These are phyloP conservation scores for Dactylonectria macrodidyma DNA, from an alignment of 2,329 filamentous ascomycete genomes.

Conservation along the genomic window DNA sequence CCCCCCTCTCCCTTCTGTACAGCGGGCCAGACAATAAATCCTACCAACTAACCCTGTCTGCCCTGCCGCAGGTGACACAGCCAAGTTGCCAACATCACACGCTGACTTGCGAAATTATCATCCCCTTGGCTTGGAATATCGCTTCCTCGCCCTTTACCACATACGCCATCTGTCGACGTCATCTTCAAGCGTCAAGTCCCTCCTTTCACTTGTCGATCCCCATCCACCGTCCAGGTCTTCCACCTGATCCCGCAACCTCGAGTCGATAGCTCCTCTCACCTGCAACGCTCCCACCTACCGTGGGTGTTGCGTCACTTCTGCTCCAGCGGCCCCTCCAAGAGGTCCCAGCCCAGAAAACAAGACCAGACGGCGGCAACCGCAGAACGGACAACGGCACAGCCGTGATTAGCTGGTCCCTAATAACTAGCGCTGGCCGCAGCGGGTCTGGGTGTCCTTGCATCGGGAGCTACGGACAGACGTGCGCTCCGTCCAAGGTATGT, in stretches of 20 bases:
- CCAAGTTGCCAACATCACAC: slow-evolving; percentile 20
- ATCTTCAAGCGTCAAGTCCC: slow-evolving; percentile 4
- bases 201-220: background rate
- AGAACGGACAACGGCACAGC: slow-evolving; percentile 47
- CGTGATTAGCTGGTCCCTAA: slow-evolving; percentile 45
- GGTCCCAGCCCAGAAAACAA: slow-evolving; percentile 34
- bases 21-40: slow-evolving; percentile 20
- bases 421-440: slow-evolving; percentile 43
- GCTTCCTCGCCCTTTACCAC: background rate
- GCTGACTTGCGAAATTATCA: slow-evolving; percentile 3
- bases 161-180: background rate
- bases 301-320: slow-evolving; percentile 35
- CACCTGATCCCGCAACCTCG: background rate
- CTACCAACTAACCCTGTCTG: slow-evolving; percentile 18
- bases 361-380: slow-evolving; percentile 43
- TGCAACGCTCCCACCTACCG: slow-evolving; percentile 15
- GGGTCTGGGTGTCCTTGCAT: slow-evolving; percentile 45
- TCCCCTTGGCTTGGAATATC: slow-evolving; percentile 17
- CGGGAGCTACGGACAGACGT: slow-evolving; percentile 46
- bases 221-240: background rate
- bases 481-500: slow-evolving; percentile 36
- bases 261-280: slow-evolving; percentile 13
- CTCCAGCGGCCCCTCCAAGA: slow-evolving; percentile 29
- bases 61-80: slow-evolving; percentile 17
- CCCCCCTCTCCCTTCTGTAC: slow-evolving; percentile 5